A percentile compares a stretch with the other conserved stretches of the same genome.
Conservation (phyloP, 768 basidiomycete genomes). For the Suillus decipiens region DNA sequence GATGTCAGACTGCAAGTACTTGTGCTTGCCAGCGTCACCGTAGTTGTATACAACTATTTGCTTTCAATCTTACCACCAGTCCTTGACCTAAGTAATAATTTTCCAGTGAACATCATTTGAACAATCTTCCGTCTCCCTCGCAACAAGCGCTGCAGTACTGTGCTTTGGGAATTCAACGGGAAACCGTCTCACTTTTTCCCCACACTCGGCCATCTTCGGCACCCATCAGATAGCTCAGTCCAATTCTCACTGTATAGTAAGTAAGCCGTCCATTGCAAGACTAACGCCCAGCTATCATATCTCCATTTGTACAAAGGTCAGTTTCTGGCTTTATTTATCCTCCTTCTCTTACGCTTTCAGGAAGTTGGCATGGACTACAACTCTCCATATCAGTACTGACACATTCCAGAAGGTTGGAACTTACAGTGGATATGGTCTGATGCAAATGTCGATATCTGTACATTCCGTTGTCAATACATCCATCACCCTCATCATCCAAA, state of each 20-base stretch:
- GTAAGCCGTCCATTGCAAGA: neutral
- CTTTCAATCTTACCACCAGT: neutral
- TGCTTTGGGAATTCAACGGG: neutral
- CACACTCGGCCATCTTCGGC: neutral
- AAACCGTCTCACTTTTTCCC: neutral
- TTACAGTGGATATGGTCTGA: conserved; percentile 87
- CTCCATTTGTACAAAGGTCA: neutral
- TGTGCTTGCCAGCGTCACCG: no score
- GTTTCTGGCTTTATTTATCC: conserved; percentile 11
- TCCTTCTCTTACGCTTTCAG: conserved; percentile 58
- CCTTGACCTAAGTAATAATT: neutral
- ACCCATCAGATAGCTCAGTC: neutral
- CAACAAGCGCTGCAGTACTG: neutral
- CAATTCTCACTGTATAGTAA: neutral
- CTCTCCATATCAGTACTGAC: conserved; percentile 18
- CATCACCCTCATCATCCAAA: neutral
- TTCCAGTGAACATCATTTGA: neutral
- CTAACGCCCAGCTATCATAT: neutral
- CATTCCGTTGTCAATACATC: conserved; percentile 8
- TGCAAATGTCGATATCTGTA: conserved; percentile 85
- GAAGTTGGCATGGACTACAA: conserved; percentile 82
- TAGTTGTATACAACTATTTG: conserved; percentile 1
- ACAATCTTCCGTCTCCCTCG: conserved; percentile 1
- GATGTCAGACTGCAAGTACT: no score
- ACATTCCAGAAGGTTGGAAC: conserved; percentile 27